Percentiles rank a stretch among this genome's conserved stretches.
Conservation (phyloP, 2,329 filamentous ascomycete species). For the Epichloe coenophiala region DNA sequence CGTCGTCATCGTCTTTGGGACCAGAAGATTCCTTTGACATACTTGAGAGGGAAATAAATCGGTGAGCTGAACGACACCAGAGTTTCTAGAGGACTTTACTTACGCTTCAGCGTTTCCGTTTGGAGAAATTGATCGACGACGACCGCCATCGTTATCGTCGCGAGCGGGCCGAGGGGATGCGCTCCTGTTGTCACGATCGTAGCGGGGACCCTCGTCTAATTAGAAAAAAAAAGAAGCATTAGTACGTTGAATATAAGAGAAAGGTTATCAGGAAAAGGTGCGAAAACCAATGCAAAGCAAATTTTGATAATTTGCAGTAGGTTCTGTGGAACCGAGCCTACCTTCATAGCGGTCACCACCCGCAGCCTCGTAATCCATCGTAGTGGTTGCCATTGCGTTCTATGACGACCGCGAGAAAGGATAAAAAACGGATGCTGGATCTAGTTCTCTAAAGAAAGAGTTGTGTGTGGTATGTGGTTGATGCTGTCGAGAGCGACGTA, state of each 20-base stretch:
- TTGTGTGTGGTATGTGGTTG: not conserved
- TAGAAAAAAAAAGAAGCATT: not conserved
- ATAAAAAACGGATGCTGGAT: conserved; percentile 5
- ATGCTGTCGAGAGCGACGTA: conserved; percentile 1
- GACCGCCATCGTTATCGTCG: conserved; percentile 45
- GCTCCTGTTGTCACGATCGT: conserved; percentile 53
- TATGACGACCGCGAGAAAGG: not conserved
- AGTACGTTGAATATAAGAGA: conserved; percentile 1
- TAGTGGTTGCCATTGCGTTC: conserved; percentile 43
- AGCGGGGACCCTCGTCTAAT: conserved; percentile 49
- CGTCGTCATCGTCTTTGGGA: conserved; percentile 53
- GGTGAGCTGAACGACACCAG: not conserved
- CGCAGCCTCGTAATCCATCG: conserved; percentile 59
- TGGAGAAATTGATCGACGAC: conserved; percentile 50
- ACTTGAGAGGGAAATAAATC: conserved; percentile 13
- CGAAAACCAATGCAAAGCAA: not conserved
- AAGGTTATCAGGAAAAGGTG: not conserved
- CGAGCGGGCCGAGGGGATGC: conserved; percentile 48
- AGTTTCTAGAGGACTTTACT: not conserved
- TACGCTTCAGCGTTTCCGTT: conserved; percentile 29
- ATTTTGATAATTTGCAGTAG: not conserved
- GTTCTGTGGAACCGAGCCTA: conserved; percentile 15
- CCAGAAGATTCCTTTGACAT: conserved; percentile 40
- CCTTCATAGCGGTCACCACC: conserved; percentile 55
- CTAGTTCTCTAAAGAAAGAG: not conserved